Percentiles rank a stretch among this genome's conserved stretches.
Conservation (phyloP, 805 yeast genomes). For the Yamadazyma sp. region DNA sequence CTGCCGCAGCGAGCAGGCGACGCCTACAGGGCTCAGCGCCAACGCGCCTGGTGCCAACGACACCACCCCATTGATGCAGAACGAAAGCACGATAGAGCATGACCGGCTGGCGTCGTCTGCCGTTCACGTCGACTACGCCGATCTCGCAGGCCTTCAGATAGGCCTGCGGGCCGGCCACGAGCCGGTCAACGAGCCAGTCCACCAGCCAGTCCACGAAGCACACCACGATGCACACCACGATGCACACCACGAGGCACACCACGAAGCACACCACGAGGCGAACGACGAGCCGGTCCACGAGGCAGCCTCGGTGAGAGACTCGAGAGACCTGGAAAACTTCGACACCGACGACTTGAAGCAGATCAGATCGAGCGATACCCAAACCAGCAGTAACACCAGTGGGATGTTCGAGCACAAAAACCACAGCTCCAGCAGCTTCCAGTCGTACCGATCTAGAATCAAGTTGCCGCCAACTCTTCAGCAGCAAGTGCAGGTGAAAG, state of each 20-base stretch:
- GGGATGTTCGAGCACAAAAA: constrained; percentile 17
- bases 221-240: too few relatives aligned
- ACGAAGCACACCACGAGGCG: constrained; percentile 17
- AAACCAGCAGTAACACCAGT: constrained; percentile 1
- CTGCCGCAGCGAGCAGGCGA: not conserved
- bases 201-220: too few relatives aligned
- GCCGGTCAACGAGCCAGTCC: too few relatives aligned
- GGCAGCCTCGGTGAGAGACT: too few relatives aligned
- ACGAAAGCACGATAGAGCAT: constrained; percentile 3
- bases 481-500: constrained; percentile 12
- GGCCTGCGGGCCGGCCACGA: too few relatives aligned
- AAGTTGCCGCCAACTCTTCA: constrained; percentile 33
- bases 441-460: constrained; percentile 31
- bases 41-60: not conserved
- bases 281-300: too few relatives aligned
- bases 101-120: not conserved
- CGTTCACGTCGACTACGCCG: constrained; percentile 10
- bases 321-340: not conserved
- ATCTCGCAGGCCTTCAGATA: too few relatives aligned
- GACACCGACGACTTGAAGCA: not conserved
- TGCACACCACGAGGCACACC: too few relatives aligned
- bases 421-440: constrained; percentile 24
- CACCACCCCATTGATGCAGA: constrained; percentile 2
- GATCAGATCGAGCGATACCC: constrained; percentile 9
- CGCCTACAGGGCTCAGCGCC: too few relatives aligned